Conservation (phyloP, 768 basidiomycete genomes). For the Mycena vitilis region DNA sequence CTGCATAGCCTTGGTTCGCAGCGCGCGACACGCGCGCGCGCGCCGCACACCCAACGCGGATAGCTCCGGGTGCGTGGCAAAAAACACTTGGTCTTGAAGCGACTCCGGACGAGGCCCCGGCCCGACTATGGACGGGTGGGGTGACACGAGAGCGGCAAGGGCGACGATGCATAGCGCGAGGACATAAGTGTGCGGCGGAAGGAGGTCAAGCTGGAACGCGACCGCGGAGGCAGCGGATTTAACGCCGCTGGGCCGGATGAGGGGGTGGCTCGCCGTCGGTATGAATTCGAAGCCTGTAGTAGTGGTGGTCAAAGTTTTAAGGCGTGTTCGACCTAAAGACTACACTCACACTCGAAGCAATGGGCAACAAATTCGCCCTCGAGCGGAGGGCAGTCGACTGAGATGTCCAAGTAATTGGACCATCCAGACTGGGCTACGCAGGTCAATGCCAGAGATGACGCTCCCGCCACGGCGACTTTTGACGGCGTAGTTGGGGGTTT, state of each 20-base stretch:
- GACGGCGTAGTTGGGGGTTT: neutral
- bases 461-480: too few relatives aligned
- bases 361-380: slow-evolving; percentile 18
- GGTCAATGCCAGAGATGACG: neutral
- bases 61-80: slow-evolving; percentile 5
- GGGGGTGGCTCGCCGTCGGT: slow-evolving; percentile 7
- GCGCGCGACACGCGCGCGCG: neutral
- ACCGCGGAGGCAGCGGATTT: neutral
- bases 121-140: slow-evolving; percentile 17
- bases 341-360: slow-evolving; percentile 20
- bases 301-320: neutral
- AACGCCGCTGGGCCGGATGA: neutral
- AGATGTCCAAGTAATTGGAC: neutral
- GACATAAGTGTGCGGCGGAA: slow-evolving; percentile 18
- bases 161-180: slow-evolving; percentile 29
- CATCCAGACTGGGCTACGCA: neutral
- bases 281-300: slow-evolving; percentile 8
- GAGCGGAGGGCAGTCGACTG: neutral
- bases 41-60: slow-evolving; percentile 20
- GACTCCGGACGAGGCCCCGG: slow-evolving; percentile 19
- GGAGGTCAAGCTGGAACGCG: slow-evolving; percentile 13
- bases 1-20: slow-evolving; percentile 16
- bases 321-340: neutral
- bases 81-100: slow-evolving; percentile 2
- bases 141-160: slow-evolving; percentile 10